Conservation (phyloP, 163 green algal species). For the Scenedesmus sp. region DNA sequence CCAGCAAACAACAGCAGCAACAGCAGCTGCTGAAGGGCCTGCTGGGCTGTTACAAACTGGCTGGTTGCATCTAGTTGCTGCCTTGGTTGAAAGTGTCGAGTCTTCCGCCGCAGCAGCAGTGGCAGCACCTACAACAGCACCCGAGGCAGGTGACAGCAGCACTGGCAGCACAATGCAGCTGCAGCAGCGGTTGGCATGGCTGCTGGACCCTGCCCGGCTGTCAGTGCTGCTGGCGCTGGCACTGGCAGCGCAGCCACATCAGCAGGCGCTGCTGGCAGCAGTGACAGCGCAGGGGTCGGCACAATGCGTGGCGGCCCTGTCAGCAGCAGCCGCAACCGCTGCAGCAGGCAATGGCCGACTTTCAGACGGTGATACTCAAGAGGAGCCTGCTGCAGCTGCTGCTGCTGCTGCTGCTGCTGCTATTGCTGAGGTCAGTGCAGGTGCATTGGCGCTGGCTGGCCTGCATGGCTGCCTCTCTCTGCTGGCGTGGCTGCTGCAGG, state of each 20-base stretch:
- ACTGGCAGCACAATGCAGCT: neutral
- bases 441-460: neutral
- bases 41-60: neutral
- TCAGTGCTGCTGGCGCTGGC: constrained; percentile 19
- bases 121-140: neutral
- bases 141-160: neutral
- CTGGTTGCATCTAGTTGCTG: constrained; percentile 26
- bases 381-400: neutral
- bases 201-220: constrained; percentile 18
- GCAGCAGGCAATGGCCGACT: neutral
- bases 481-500: constrained; percentile 37
- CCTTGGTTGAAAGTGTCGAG: neutral
- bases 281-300: constrained; percentile 1
- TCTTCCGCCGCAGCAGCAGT: neutral
- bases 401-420: neutral
- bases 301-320: neutral
- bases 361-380: neutral
- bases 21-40: neutral
- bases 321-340: neutral
- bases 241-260: constrained; percentile 3
- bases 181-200: constrained; percentile 30
- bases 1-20: neutral
- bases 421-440: neutral
- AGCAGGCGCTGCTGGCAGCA: constrained; percentile 36
- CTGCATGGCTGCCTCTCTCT: constrained; percentile 26